A percentile compares a stretch with the other conserved stretches of the same genome.
Evolutionary conservation across 768 basidiomycete species (phyloP).

Genomic region (Chalciporus pseudorubinellus): DNA sequence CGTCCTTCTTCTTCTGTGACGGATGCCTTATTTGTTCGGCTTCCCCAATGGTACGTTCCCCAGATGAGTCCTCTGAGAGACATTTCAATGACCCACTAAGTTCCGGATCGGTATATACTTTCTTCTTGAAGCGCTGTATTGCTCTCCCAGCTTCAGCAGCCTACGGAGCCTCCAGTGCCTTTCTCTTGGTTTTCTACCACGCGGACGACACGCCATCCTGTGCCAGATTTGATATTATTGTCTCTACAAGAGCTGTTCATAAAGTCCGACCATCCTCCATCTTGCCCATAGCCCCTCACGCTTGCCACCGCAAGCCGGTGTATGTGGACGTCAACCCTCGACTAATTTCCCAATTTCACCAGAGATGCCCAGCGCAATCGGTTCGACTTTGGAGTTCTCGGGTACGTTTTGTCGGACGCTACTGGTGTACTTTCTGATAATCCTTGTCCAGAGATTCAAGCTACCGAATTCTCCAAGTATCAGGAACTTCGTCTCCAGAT

Average conservation of each 20-base stretch:
- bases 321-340: conserved; percentile 17
- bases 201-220: conserved; percentile 32
- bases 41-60: conserved; percentile 25
- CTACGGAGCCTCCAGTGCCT: conserved; percentile 15
- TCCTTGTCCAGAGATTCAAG: conserved; percentile 20
- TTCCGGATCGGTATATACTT: conserved; percentile 32
- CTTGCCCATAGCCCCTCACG: conserved; percentile 34
- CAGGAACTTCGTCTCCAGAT: conserved; percentile 26
- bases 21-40: conserved; percentile 26
- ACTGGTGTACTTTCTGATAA: not conserved
- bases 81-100: conserved; percentile 29
- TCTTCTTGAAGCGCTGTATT: conserved; percentile 12
- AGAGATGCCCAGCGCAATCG: conserved; percentile 19
- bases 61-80: conserved; percentile 24
- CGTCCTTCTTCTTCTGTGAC: conserved; percentile 32
- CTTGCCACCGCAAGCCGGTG: conserved; percentile 24
- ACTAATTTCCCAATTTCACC: conserved; percentile 6
- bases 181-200: conserved; percentile 21
- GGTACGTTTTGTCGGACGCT: conserved; percentile 15
- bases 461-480: conserved; percentile 21
- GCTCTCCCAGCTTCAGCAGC: conserved; percentile 19
- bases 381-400: conserved; percentile 24
- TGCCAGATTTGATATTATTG: conserved; percentile 33
- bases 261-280: conserved; percentile 24
- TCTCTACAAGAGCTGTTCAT: conserved; percentile 13